Evolutionary conservation across 768 basidiomycete genomes (phyloP).

Genomic region (Clathrus columnatus): DNA sequence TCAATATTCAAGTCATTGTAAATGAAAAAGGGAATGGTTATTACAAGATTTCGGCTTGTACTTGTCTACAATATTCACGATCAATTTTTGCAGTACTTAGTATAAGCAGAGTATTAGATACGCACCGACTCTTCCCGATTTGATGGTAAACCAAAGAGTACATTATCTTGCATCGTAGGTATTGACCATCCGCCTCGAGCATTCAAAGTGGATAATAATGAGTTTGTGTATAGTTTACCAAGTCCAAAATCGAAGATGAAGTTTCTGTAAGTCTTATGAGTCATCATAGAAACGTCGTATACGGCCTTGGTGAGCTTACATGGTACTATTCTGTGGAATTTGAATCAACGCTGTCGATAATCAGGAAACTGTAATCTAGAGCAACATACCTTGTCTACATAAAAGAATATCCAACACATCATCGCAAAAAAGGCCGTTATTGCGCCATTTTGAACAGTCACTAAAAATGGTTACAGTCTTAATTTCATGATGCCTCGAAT

Average conservation of each 20-base stretch:
- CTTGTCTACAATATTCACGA: too few species aligned
- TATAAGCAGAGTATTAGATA: too few species aligned
- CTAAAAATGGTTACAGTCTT: neutral
- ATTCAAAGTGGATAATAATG: constrained; percentile 19
- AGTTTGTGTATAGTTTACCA: constrained; percentile 26
- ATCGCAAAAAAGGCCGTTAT: constrained; percentile 31
- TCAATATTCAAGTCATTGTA: too few species aligned
- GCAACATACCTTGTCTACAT: constrained; percentile 5
- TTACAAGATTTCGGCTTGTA: too few species aligned
- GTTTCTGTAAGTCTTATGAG: constrained; percentile 16
- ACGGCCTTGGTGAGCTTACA: neutral
- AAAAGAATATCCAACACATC: constrained; percentile 23
- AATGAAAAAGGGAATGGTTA: too few species aligned
- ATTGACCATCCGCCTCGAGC: too few species aligned
- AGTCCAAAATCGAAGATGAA: constrained; percentile 25
- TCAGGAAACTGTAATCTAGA: neutral
- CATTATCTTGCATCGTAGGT: too few species aligned
- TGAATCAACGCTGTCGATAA: neutral
- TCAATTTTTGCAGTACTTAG: too few species aligned
- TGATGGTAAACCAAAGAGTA: too few species aligned
- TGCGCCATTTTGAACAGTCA: constrained; percentile 27
- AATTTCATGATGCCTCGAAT: neutral
- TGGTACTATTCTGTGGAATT: neutral
- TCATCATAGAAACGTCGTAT: neutral
- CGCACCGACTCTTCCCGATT: too few species aligned